Percentiles rank a stretch among this genome's conserved stretches.
phyloP scores from a whole-genome alignment of 2,329 filamentous ascomycete species.

The Ophiostoma perfectum region DNA sequence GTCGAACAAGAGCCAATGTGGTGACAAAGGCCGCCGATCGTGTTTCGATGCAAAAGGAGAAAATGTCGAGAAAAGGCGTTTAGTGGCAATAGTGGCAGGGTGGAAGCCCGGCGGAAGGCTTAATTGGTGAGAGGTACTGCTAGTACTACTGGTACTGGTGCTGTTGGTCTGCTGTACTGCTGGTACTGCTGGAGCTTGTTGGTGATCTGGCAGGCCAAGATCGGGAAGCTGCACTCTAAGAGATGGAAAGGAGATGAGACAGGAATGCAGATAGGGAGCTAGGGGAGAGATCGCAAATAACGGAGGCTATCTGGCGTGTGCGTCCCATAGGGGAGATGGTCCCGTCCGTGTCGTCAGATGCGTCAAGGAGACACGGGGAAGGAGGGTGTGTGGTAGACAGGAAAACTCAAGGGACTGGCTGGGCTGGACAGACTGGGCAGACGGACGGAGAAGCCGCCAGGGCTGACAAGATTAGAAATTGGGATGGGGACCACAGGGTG shows the following conservation, averaged over 20 bases:
- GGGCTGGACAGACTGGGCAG: neutral
- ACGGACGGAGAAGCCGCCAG: neutral
- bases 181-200: neutral
- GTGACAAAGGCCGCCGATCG: constrained; percentile 7
- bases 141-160: neutral
- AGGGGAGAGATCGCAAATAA: neutral
- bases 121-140: neutral
- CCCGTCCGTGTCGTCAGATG: constrained; percentile 9
- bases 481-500: neutral
- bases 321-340: neutral
- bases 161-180: neutral
- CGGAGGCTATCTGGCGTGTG: neutral
- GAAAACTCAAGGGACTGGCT: neutral
- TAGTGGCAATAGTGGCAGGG: neutral
- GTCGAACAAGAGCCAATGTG: neutral
- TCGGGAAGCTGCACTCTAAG: neutral
- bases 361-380: constrained; percentile 10
- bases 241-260: constrained; percentile 13
- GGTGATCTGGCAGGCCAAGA: constrained; percentile 3
- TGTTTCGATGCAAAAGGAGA: constrained; percentile 8
- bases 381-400: neutral
- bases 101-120: neutral
- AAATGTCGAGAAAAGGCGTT: neutral
- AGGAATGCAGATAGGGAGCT: neutral
- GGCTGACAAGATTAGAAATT: neutral